Base-by-base conservation (phyloP, 129 eudicot species). In the Smallanthus sonchifolius region DNA sequence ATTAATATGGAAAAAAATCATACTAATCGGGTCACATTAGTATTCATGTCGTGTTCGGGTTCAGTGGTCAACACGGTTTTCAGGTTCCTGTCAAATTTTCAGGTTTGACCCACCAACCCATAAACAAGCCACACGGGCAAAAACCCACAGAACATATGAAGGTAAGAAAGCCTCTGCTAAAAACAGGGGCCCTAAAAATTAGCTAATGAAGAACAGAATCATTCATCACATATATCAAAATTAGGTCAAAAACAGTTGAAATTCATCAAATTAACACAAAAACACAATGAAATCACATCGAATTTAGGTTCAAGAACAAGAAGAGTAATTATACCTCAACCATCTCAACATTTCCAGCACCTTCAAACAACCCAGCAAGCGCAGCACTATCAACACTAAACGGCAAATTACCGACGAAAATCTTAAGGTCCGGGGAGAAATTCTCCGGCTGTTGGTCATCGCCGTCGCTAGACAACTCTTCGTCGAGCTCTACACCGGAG, bases 281-380 rank as follows among this genome's bases (percentile, higher is more conserved):
- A 56, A 2, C 20, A 3, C 15, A 56, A 8, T 3, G 14, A 20
- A 28, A 28, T 5, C n/a, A 56, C 43, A 15, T 8, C 44, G 4
- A 63, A 74, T 62, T 74, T 4, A 65, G 32, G 79, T 2, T 10
- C 0, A 34, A 28, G 4, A 44, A 32, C 4, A n/a, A n/a, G n/a
- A n/a, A n/a, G n/a, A 10, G 6, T 6, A 63, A 4, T 10, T 74
- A 86, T 79, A 94, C 99, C 97, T 94, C 99, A 80, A 90, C 99
- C 99, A 91, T 94, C 81, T 91, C 87, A 65, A 94, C 99, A 75
- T 82, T 88, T 10, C 97, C 99, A 45, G 96, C 97, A 24, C 39
- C 64, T 34, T 81, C 96, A 55, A 94, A 94, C 86, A 94, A 76
- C 3, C 79, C 91, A 72, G 99, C 99, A 65, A 94, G 97, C 9